Evolutionary conservation across 306 rosid genomes (phyloP).

Genomic region (Rubus parviflorus): DNA sequence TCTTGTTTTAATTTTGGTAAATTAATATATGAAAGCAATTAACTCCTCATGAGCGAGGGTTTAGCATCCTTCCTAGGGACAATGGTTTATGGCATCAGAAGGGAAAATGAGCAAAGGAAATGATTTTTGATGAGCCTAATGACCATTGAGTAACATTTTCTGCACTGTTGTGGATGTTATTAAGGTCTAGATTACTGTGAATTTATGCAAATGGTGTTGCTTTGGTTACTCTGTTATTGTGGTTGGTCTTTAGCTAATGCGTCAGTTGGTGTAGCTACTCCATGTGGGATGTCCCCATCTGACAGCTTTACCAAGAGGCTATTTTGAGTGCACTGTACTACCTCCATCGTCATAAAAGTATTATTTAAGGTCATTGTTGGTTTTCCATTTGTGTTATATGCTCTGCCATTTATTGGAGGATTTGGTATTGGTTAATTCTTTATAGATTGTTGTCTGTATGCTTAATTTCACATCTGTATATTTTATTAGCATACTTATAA

Average conservation of each 20-base stretch:
- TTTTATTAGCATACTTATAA: slow-evolving; percentile 9
- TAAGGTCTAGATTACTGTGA: background rate
- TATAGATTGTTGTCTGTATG: background rate
- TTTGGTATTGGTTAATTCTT: background rate
- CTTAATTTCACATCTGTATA: background rate
- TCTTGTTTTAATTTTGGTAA: background rate
- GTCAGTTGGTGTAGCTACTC: background rate
- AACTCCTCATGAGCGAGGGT: too few species aligned
- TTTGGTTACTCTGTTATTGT: background rate
- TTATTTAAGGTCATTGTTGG: background rate
- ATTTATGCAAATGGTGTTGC: background rate
- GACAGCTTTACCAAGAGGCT: background rate
- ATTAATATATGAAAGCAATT: background rate
- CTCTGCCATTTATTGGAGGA: background rate
- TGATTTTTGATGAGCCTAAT: background rate
- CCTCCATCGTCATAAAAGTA: background rate
- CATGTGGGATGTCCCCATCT: background rate
- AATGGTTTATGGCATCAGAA: background rate
- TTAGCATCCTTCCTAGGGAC: background rate
- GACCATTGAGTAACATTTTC: background rate
- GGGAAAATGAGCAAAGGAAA: background rate
- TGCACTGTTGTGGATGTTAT: background rate
- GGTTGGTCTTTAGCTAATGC: background rate
- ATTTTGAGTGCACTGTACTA: background rate
- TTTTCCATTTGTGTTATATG: background rate